A percentile compares a stretch with the other conserved stretches of the same genome.
These are phyloP conservation scores for Amanita fuliginea DNA, from an alignment of 768 basidiomycete species.

Conservation along the genomic window DNA sequence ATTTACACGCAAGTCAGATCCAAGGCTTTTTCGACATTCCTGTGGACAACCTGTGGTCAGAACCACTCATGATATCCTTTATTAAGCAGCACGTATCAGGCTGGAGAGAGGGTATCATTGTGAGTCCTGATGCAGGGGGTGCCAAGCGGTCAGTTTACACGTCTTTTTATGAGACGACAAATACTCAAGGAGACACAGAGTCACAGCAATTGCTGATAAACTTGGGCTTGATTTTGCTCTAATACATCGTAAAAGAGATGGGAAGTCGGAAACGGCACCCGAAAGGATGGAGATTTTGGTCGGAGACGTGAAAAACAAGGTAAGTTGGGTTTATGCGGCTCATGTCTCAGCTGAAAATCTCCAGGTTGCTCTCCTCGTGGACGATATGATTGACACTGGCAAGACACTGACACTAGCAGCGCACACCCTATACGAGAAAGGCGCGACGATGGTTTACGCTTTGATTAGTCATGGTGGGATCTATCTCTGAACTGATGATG, in stretches of 20 bases:
- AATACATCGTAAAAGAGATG: slow-evolving; percentile 83
- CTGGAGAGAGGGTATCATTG: slow-evolving; percentile 86
- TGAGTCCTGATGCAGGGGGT: slow-evolving; percentile 95
- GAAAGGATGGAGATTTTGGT: slow-evolving; percentile 91
- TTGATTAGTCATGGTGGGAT: slow-evolving; percentile 81
- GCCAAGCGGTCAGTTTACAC: slow-evolving; percentile 75
- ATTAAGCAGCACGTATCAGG: slow-evolving; percentile 78
- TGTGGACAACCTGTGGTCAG: slow-evolving; percentile 94
- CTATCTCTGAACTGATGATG: slow-evolving; percentile 7
- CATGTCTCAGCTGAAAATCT: neutral
- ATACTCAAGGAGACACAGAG: slow-evolving; percentile 33
- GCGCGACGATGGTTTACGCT: slow-evolving; percentile 79
- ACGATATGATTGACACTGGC: slow-evolving; percentile 98
- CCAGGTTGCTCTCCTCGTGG: slow-evolving; percentile 87
- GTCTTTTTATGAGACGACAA: slow-evolving; percentile 5
- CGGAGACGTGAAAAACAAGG: slow-evolving; percentile 89
- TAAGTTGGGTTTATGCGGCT: slow-evolving; percentile 12
- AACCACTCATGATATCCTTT: slow-evolving; percentile 90
- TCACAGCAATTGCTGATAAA: slow-evolving; percentile 91
- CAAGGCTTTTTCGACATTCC: slow-evolving; percentile 99
- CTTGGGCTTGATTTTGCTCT: slow-evolving; percentile 92
- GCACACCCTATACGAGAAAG: slow-evolving; percentile 78
- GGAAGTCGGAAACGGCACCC: slow-evolving; percentile 50
- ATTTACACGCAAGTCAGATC: slow-evolving; percentile 94
- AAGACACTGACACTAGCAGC: slow-evolving; percentile 80